phyloP scores from a whole-genome alignment of 371 early-diverging fungal genomes.

The Mortierella sp. region DNA sequence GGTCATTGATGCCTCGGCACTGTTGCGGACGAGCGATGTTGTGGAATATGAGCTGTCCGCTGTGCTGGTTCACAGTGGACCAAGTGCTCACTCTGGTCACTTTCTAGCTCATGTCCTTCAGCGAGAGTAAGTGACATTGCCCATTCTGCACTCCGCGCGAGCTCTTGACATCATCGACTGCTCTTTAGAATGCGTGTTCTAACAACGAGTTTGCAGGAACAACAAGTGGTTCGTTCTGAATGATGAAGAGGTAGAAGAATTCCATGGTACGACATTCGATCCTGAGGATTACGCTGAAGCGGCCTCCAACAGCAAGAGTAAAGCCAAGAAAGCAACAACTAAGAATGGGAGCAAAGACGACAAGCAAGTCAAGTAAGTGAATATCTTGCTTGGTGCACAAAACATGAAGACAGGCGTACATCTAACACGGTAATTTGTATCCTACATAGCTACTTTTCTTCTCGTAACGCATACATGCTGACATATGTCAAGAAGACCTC shows the following conservation, averaged over 20 bases:
- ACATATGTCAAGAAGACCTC: slow-evolving; percentile 30
- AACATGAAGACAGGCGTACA: too few species aligned
- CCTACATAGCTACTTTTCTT: slow-evolving; percentile 35
- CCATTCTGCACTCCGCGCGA: too few species aligned
- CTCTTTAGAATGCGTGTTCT: not conserved
- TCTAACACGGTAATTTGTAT: not conserved
- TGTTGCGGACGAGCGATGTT: slow-evolving; percentile 12
- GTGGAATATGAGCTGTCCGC: slow-evolving; percentile 54
- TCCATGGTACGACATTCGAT: slow-evolving; percentile 39
- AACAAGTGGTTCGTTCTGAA: slow-evolving; percentile 56
- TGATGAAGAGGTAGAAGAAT: slow-evolving; percentile 54
- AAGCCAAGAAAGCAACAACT: slow-evolving; percentile 13
- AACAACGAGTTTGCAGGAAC: slow-evolving; percentile 6
- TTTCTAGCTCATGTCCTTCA: slow-evolving; percentile 54
- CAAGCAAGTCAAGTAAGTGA: slow-evolving; percentile 16
- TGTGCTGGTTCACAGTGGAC: slow-evolving; percentile 59
- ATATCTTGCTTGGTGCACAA: too few species aligned
- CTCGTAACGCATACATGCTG: slow-evolving; percentile 56
- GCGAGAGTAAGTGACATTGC: slow-evolving; percentile 13
- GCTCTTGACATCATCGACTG: too few species aligned
- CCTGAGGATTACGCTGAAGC: slow-evolving; percentile 26
- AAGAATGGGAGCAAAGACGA: slow-evolving; percentile 14
- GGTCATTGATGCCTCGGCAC: slow-evolving; percentile 37
- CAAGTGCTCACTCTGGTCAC: slow-evolving; percentile 58
- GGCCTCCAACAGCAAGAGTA: slow-evolving; percentile 6